A percentile compares a stretch with the other conserved stretches of the same genome.
These are phyloP conservation scores for Beauveria medogensis DNA, from an alignment of 2,329 filamentous ascomycete genomes.

Conservation along the genomic window DNA sequence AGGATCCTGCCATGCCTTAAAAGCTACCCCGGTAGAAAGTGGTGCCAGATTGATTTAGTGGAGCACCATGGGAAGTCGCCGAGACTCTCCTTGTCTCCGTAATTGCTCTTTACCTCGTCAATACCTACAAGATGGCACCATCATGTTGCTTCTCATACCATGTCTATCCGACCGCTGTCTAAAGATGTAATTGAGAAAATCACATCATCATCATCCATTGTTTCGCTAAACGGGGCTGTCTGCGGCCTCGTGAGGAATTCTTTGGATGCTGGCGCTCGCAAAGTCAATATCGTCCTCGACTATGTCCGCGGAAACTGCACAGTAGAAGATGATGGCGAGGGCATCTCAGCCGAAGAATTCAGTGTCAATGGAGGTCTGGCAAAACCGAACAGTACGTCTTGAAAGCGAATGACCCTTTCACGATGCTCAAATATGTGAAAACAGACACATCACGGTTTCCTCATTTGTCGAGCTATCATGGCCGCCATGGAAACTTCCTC, in stretches of 20 bases:
- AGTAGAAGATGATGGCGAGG: constrained; percentile 77
- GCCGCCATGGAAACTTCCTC: constrained; percentile 66
- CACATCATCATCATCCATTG: constrained; percentile 75
- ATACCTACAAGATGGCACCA: not conserved
- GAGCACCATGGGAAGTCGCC: not conserved
- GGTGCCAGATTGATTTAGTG: constrained; percentile 6
- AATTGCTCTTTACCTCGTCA: not conserved
- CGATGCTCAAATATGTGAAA: constrained; percentile 24
- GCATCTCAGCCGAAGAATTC: constrained; percentile 71
- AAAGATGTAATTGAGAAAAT: constrained; percentile 67
- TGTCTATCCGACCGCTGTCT: constrained; percentile 64
- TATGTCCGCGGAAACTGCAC: constrained; percentile 67
- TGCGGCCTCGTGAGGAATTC: constrained; percentile 73
- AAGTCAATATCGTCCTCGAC: constrained; percentile 63
- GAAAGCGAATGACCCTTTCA: not conserved
- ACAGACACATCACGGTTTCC: constrained; percentile 64
- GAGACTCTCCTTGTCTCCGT: not conserved
- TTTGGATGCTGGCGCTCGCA: constrained; percentile 68
- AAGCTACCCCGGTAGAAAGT: constrained; percentile 6
- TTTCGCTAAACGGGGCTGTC: constrained; percentile 62
- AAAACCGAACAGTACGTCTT: constrained; percentile 58
- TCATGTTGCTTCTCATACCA: constrained; percentile 22
- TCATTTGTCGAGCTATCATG: constrained; percentile 42
- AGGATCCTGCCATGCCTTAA: constrained; percentile 5
- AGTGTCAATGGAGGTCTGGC: constrained; percentile 59